Evolutionary conservation across 2,329 filamentous ascomycete genomes (phyloP), one percentile per base, ranked within the genome.

Genomic region (Chaetomiaceae sp.): DNA sequence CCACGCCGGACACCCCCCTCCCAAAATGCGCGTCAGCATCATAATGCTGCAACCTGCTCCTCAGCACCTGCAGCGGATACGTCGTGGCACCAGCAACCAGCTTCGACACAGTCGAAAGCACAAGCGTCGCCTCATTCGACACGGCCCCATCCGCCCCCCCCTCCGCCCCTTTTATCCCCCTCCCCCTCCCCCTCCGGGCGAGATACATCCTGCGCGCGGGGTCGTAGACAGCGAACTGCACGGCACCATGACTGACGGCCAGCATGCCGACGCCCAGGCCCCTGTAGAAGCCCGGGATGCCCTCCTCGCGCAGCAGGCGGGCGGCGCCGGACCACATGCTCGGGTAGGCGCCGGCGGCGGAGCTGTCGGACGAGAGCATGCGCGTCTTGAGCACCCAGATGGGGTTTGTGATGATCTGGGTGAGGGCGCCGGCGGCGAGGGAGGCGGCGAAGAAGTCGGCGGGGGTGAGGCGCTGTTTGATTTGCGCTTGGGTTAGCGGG

Each of bases 381-480:
- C 93, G 86, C 8, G 92, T 97, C 74, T 97, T 97, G 67, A 99
- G 83, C 3, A 99, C 93, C 93, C 93, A 99, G 61, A 99, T 85
- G 2, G 93, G 93, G 66, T 97, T 97, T 25, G 93, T 97, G 58
- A 92, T 76, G 25, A 88, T 71, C 38, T 91, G 86, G 2, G 90
- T 95, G 35, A 88, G 68, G 16, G 86, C 74, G 25, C 92, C 91
- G 58, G 78, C 73, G 23, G 77, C 63, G n/a, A 74, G 87, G 30
- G 87, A 91, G 4, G 90, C 82, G 41, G 86, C 62, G 66, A 96
- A 92, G 72, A 91, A 96, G 68, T 96, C 89, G 21, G 74, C 74
- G 5, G 82, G 79, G 3, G 76, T 70, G 30, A 89, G 73, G 30
- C 53, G 53, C 7, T 63, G 60, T 13, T 20, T 37, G 9, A 9